A percentile compares a stretch with the other conserved stretches of the same genome.
phyloP scores from a whole-genome alignment of 2,329 filamentous ascomycete genomes.

The Alternaria infectoria region DNA sequence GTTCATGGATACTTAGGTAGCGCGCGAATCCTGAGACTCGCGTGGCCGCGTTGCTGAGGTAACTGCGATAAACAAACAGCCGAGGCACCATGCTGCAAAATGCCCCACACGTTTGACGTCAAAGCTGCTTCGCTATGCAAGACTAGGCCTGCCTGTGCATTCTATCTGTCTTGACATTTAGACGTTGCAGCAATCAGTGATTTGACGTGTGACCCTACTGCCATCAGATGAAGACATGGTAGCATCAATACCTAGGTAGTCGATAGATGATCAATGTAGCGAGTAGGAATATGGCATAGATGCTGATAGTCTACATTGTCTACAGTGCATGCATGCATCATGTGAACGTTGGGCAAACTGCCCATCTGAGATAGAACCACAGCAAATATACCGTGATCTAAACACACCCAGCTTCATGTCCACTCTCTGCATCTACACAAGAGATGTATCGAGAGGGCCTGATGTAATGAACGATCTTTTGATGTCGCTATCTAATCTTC shows the following conservation, averaged over 20 bases:
- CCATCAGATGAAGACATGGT: background rate
- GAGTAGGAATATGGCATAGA: background rate
- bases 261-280: background rate
- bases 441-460: background rate
- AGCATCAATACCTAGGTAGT: background rate
- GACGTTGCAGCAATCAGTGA: background rate
- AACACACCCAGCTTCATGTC: background rate
- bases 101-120: background rate
- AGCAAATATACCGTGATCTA: background rate
- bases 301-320: background rate
- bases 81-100: background rate
- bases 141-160: background rate
- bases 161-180: background rate
- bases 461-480: background rate
- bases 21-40: conserved; percentile 31
- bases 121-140: background rate
- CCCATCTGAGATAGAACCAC: no score
- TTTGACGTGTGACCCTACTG: no score
- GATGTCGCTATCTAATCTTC: background rate
- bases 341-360: background rate
- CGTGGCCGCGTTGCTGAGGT: conserved; percentile 34
- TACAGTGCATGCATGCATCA: background rate
- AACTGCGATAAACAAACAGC: conserved; percentile 28
- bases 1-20: conserved; percentile 14
- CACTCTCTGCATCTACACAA: background rate